A percentile compares a stretch with the other conserved stretches of the same genome.
Evolutionary conservation across 1,284 basidiomycete species (phyloP).

Genomic region (Leccinum angustisporum): DNA sequence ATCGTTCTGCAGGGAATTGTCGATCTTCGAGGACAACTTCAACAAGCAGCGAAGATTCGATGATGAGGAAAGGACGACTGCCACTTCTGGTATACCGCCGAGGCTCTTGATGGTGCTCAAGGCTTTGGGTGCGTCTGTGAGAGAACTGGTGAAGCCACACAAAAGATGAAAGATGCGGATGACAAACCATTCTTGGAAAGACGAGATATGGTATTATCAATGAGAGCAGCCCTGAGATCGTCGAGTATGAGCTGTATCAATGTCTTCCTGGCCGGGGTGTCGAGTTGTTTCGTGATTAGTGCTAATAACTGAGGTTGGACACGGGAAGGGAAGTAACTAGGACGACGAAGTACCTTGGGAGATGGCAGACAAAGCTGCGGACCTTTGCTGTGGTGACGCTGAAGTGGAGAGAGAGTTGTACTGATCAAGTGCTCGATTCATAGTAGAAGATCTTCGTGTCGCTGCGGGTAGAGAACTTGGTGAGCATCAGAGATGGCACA

Average conservation of each 20-base stretch:
- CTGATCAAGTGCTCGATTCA: constrained; percentile 20
- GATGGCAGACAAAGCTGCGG: constrained; percentile 15
- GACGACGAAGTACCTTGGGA: constrained; percentile 16
- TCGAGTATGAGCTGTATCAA: constrained; percentile 57
- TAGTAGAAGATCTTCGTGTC: constrained; percentile 5
- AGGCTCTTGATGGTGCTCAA: constrained; percentile 75
- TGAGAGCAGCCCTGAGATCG: constrained; percentile 50
- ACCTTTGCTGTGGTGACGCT: constrained; percentile 6
- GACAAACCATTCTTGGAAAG: constrained; percentile 53
- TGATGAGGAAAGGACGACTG: constrained; percentile 56
- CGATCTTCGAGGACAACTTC: constrained; percentile 56
- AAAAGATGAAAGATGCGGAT: constrained; percentile 11
- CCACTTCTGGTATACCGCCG: constrained; percentile 70
- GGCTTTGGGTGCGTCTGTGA: constrained; percentile 58
- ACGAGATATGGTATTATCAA: constrained; percentile 41
- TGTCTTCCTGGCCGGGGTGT: constrained; percentile 43
- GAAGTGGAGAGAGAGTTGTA: constrained; percentile 21
- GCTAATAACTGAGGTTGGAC: constrained; percentile 14
- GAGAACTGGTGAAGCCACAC: neutral
- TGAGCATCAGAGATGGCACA: neutral
- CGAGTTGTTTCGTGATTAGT: constrained; percentile 21
- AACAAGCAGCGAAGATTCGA: constrained; percentile 56
- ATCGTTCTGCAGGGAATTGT: constrained; percentile 43
- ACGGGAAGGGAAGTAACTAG: constrained; percentile 2
- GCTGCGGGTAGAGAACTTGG: no score